Evolutionary conservation across 1,284 basidiomycete genomes (phyloP).

Genomic region (Ganoderma boninense): DNA sequence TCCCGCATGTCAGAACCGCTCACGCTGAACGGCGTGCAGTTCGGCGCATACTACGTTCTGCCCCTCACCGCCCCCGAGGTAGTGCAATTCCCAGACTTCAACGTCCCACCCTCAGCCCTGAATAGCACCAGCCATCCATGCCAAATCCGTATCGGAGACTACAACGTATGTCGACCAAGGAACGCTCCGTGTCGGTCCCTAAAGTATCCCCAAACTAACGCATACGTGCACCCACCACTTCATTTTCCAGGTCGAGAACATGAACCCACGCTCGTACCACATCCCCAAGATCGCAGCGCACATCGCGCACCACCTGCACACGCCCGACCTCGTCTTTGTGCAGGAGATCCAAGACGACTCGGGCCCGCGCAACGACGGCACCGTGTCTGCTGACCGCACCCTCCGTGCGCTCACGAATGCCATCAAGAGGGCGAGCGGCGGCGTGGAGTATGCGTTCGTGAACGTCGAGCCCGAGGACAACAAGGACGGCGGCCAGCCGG

Average conservation of each 20-base stretch:
- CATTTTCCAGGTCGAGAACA: constrained; percentile 60
- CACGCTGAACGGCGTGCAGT: constrained; percentile 10
- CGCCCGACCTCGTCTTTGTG: constrained; percentile 68
- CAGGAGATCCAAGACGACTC: constrained; percentile 76
- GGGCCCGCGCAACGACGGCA: constrained; percentile 63
- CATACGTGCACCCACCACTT: not conserved
- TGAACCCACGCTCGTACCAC: constrained; percentile 59
- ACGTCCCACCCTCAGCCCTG: constrained; percentile 51
- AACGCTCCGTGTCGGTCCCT: not conserved
- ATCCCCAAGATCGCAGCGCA: constrained; percentile 61
- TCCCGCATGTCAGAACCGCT: not conserved
- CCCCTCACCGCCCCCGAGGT: constrained; percentile 63
- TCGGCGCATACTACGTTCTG: constrained; percentile 62
- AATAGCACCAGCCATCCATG: constrained; percentile 49
- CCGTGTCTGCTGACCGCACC: constrained; percentile 62
- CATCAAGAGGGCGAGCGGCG: constrained; percentile 53
- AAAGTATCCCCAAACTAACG: constrained; percentile 3
- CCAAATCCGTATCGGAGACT: constrained; percentile 65
- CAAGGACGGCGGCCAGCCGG: constrained; percentile 69
- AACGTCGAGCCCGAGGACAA: constrained; percentile 62
- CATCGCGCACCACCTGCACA: constrained; percentile 58
- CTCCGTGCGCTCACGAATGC: constrained; percentile 58
- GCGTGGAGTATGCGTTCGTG: constrained; percentile 55
- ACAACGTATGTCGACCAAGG: constrained; percentile 53
- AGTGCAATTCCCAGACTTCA: constrained; percentile 47